phyloP scores from a whole-genome alignment of 1,284 basidiomycete species.

The Psilocybe mexicana region DNA sequence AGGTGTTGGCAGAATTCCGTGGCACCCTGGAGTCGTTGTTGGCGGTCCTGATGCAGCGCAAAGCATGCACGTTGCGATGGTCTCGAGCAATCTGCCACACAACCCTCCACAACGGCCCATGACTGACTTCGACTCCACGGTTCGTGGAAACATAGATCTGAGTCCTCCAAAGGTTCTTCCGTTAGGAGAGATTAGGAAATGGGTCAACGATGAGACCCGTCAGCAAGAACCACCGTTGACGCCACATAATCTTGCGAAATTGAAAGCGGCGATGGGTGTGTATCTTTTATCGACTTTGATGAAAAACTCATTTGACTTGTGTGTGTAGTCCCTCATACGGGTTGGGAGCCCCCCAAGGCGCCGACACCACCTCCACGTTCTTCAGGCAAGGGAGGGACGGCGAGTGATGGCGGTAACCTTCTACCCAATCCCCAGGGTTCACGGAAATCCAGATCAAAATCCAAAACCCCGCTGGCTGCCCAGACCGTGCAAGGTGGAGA shows the following conservation, averaged over 20 bases:
- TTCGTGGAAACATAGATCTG: constrained; percentile 20
- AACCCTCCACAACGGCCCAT: constrained; percentile 22
- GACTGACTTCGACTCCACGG: constrained; percentile 12
- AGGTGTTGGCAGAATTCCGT: constrained; percentile 3
- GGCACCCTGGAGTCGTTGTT: constrained; percentile 25
- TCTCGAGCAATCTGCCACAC: constrained; percentile 23
- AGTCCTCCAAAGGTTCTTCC: background rate
- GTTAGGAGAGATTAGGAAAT: background rate
- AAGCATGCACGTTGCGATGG: constrained; percentile 21
- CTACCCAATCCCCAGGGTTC: too few relatives aligned
- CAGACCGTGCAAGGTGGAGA: too few relatives aligned
- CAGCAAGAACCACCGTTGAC: background rate
- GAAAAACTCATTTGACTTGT: too few relatives aligned
- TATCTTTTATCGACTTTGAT: too few relatives aligned
- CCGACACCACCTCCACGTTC: too few relatives aligned
- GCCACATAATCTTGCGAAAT: background rate
- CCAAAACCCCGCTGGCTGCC: too few relatives aligned
- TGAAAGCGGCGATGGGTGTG: background rate
- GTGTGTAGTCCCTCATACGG: too few relatives aligned
- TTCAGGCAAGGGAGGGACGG: too few relatives aligned
- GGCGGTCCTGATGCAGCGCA: constrained; percentile 13
- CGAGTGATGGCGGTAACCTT: too few relatives aligned
- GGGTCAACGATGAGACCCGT: background rate
- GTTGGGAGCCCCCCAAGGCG: too few relatives aligned
- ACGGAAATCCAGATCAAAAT: too few relatives aligned